Base-by-base conservation (phyloP, 1,284 basidiomycete genomes). In the Tremellales sp. region DNA sequence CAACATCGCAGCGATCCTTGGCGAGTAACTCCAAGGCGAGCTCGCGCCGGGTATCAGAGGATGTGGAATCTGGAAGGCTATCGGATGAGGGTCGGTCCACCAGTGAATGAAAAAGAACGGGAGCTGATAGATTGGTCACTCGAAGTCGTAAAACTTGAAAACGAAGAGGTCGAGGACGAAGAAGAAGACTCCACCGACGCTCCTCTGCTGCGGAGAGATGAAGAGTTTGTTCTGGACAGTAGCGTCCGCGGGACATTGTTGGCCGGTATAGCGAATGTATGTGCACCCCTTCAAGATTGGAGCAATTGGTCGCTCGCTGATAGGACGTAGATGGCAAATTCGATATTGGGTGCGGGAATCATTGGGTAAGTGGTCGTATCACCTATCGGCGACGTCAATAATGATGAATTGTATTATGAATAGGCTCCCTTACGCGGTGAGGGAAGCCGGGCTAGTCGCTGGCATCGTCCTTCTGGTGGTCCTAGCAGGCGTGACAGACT, bases 311-410 rank as follows among this genome's bases (percentile, higher is more conserved):
- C 16, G 35, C 16, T 5, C 31, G 29, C 36, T 49, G 32, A 27
- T 36, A 47, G 58, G 39, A 56, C 21, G 9, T 48, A 75, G 66
- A 76, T 77, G 76, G 89, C 91, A 25, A 98, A 98, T 70, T 93
- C 90, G 5, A 97, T 98, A 43, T 76, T 98, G 21, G 94, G 94
- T 34, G 94, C 94, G 82, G 87, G 87, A 42, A 92, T 93, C 54
- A 90, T 93, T 59, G 89, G 84, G 90, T 77, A 52, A 76, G 67
- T 33, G n/a, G 35, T 18, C 12, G 4, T 9, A 9, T 28, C 16
- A 26, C 7, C 28, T 27, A 32, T 36, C 48, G 21, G 26, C 26
- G 7, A 32, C 22, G 27, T 41, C 29, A 2, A 14, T 37, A 26
- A 40, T 45, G 50, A 41, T 24, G 6, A 21, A 10, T 26, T 28